phyloP scores from a whole-genome alignment of 306 rosid species.

The Vigna reflexopilosa region DNA sequence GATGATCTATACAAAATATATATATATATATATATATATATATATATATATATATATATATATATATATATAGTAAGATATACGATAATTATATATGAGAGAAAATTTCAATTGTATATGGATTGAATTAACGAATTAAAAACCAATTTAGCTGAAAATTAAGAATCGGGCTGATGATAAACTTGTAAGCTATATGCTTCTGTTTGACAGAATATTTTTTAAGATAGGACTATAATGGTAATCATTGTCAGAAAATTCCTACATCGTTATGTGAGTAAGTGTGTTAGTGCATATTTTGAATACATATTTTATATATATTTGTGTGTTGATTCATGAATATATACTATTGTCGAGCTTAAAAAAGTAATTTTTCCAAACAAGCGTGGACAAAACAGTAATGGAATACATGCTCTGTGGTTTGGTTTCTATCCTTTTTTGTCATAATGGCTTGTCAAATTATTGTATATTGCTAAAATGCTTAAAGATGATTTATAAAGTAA shows the following conservation, averaged over 20 bases:
- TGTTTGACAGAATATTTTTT: conserved; percentile 29
- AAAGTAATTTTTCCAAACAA: background rate
- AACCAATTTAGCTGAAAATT: no score
- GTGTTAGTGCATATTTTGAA: conserved; percentile 11
- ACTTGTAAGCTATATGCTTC: conserved; percentile 27
- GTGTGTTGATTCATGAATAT: conserved; percentile 15
- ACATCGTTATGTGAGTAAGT: conserved; percentile 10
- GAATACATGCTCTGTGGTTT: conserved; percentile 28
- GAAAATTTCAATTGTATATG: background rate
- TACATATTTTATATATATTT: background rate
- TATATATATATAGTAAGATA: no score
- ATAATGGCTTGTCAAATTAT: background rate
- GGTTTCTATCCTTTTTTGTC: conserved; percentile 12
- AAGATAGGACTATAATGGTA: conserved; percentile 1
- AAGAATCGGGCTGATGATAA: background rate
- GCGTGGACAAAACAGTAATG: conserved; percentile 12
- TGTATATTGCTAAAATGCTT: background rate
- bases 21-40: no score
- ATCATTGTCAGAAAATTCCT: conserved; percentile 40
- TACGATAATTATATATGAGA: no score
- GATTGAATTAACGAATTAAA: conserved; percentile 11
- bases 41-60: no score
- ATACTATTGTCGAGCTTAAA: background rate
- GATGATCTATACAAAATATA: no score
- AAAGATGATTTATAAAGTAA: background rate